Conservation (phyloP, 441 rosid genomes). For the Syzygium syzygioides region DNA sequence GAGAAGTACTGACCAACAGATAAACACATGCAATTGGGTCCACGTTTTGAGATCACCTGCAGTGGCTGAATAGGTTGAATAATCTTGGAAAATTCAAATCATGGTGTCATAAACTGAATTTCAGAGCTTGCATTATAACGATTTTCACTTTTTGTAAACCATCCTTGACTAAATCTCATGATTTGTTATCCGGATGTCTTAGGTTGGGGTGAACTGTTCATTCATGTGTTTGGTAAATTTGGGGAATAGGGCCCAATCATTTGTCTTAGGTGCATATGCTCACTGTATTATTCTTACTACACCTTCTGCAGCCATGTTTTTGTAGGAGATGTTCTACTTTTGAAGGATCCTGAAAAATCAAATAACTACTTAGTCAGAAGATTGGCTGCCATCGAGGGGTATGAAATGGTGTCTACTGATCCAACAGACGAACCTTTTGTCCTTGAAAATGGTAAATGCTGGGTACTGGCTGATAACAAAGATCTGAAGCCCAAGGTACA, state of each 20-base stretch:
- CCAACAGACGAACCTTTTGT: conserved; percentile 80
- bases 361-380: conserved; percentile 65
- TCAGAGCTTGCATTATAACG: not conserved
- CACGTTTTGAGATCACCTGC: not conserved
- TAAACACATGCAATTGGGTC: not conserved
- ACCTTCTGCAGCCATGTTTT: conserved; percentile 23
- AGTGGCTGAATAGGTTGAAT: not conserved
- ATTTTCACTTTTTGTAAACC: not conserved
- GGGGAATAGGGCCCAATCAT: not conserved
- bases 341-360: conserved; percentile 66
- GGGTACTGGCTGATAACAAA: conserved; percentile 88
- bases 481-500: conserved; percentile 72
- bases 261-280: not conserved
- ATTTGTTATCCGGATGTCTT: not conserved
- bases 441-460: conserved; percentile 72
- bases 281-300: not conserved
- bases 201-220: not conserved
- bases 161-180: not conserved
- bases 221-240: not conserved
- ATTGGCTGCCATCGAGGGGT: conserved; percentile 83
- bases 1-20: not conserved
- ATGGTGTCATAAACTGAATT: not conserved
- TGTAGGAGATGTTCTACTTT: conserved; percentile 85
- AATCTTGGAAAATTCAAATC: not conserved
- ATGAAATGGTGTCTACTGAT: conserved; percentile 75